Conservation (phyloP, 306 rosid species). For the Corylus heterophylla region DNA sequence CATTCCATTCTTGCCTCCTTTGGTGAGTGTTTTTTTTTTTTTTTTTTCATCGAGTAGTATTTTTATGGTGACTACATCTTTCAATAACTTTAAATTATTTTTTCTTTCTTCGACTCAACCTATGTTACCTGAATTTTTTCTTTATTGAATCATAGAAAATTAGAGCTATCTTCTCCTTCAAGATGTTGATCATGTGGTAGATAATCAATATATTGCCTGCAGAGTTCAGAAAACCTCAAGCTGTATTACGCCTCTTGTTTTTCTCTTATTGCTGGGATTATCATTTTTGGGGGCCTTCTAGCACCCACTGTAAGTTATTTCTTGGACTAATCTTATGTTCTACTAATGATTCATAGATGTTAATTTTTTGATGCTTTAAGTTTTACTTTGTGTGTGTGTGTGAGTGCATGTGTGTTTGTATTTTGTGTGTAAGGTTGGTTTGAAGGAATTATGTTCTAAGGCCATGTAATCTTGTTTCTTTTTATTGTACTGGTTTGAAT, state of each 20-base stretch:
- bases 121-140: constrained; percentile 8
- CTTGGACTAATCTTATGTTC: neutral
- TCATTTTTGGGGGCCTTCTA: constrained; percentile 90
- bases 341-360: neutral
- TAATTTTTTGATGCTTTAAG: neutral
- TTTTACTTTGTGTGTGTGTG: neutral
- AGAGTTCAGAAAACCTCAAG: constrained; percentile 86
- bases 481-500: neutral
- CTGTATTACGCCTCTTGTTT: constrained; percentile 84
- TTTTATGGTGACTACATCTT: neutral
- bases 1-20: constrained; percentile 97
- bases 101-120: neutral
- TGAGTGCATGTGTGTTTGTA: neutral
- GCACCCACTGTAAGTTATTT: constrained; percentile 78
- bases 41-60: neutral
- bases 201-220: constrained; percentile 42
- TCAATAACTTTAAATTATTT: neutral
- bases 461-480: neutral
- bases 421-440: neutral
- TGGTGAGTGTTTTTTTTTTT: constrained; percentile 57
- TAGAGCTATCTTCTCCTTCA: constrained; percentile 2
- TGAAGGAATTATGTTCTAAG: neutral
- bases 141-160: constrained; percentile 15
- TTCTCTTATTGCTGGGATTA: constrained; percentile 79
- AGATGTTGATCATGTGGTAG: constrained; percentile 20